Evolutionary conservation across 768 basidiomycete genomes (phyloP), one percentile per base, ranked within the genome.

Genomic region (Tremella fuciformis): DNA sequence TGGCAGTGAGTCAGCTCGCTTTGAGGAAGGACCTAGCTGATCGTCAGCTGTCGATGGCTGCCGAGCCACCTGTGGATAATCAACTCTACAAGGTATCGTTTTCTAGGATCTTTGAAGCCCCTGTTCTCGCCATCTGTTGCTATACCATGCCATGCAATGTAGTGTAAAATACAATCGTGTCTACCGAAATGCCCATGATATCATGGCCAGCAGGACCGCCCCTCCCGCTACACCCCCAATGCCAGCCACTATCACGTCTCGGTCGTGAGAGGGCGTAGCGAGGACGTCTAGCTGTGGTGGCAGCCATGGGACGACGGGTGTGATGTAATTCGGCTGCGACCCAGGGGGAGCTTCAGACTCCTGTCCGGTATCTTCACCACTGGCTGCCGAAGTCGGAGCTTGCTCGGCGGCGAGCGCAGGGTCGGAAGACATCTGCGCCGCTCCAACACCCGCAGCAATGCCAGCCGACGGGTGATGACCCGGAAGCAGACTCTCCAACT

Each of bases 61-160:
- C 29, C 53, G 71, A 46, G 59, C 71, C 1, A 73, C 71, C 6
- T 73, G 71, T 41, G 71, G 71, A 53, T 73, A 57, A 62, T 40
- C 24, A 11, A 15, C 37, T 50, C n/a, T 34, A 22, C 22, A 22
- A n/a, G 39, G 18, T n/a, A 18, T n/a, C 42, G 6, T 8, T 8
- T 46, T 6, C 15, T 8, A 46, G 42, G n/a, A 46, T n/a, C 8
- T 15, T 6, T 8, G 15, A 15, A 46, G 16, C 11, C 29, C 6
- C 11, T 34, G 29, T 34, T 4, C 29, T 34, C 29, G 29, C 29
- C 11, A 6, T 11, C 11, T 34, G 29, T 34, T 34, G 29, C 4
- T 11, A 34, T 34, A 34, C 29, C n/a, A 46, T 46, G 22, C 42
- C n/a, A 46, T n/a, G n/a, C n/a, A 46, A 15, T n/a, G n/a, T 18